These are phyloP conservation scores for Yamagishiella unicocca DNA, from an alignment of 139 green algal species.

Conservation along the genomic window DNA sequence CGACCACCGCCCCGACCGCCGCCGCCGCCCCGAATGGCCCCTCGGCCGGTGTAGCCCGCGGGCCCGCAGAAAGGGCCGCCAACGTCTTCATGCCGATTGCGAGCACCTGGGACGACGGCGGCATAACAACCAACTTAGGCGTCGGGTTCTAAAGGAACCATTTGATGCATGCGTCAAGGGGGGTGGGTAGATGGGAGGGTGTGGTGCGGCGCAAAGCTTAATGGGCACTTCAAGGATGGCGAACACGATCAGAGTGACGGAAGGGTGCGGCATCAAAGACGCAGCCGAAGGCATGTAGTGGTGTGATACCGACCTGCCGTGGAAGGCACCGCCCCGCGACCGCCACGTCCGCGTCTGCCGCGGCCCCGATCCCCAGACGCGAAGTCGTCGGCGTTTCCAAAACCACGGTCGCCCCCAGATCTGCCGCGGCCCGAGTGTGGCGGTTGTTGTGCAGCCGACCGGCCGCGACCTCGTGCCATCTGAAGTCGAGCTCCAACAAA, in stretches of 20 bases:
- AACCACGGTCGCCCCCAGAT: background rate
- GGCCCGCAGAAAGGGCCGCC: background rate
- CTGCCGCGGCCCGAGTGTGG: background rate
- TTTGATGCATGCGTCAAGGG: background rate
- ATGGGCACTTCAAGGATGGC: background rate
- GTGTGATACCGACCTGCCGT: background rate
- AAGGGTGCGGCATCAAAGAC: background rate
- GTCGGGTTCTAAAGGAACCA: background rate
- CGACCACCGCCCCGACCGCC: background rate
- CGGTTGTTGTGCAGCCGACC: background rate
- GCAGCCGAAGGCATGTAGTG: background rate
- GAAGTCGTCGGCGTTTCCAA: too few relatives aligned
- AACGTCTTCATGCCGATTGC: background rate
- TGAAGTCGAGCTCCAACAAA: too few relatives aligned
- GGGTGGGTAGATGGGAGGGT: background rate
- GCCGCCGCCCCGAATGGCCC: background rate
- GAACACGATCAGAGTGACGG: background rate
- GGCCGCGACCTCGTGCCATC: constrained; percentile 8
- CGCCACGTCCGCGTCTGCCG: background rate
- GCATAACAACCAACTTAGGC: background rate
- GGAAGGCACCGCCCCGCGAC: background rate
- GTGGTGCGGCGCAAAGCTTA: background rate
- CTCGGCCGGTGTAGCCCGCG: background rate
- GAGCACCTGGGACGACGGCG: background rate
- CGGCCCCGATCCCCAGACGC: background rate